Base-by-base conservation (phyloP, 1,284 basidiomycete species). In the Ceratorhiza oryzae-sativae region DNA sequence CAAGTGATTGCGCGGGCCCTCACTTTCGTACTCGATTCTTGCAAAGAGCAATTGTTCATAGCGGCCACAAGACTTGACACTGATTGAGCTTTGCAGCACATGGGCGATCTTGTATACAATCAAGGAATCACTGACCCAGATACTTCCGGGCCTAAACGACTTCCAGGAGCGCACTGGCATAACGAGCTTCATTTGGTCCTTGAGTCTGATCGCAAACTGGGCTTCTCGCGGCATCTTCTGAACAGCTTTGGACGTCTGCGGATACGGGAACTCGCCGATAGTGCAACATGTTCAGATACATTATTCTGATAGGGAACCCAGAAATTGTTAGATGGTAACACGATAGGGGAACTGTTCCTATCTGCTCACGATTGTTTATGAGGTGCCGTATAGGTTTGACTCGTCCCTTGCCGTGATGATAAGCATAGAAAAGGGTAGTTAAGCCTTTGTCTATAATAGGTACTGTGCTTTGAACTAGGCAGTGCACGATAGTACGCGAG, bases 81-180 rank as follows among this genome's bases (percentile, higher is more conserved):
- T 34, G 53, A 56, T 56, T 56, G 53, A 34, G 53, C 42, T 56
- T 56, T 56, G 30, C 15, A n/a, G 32, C 8, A 34, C n/a, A 34
- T 8, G 32, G 20, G 5, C 32, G 53, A 34, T 36, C 53, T 27
- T 13, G 36, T 13, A 53, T 5, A 56, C 53, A 32, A n/a, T 56
- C 36, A 36, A 56, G 53, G 53, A 56, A 56, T 20, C 32, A 36
- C 53, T 56, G 53, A 56, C 27, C 53, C 53, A n/a, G n/a, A 15
- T 56, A 32, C 27, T 8, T 30, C 27, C 25, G 25, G 3, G 30
- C 20, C 30, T n/a, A 15, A 8, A 56, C 10, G 49, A 2, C 23
- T 53, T 53, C 27, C 25, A 18, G 49, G 49, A 15, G 53, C 27
- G n/a, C 12, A 34, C 53, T 56, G 30, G 53, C 5, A n/a, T 20